Evolutionary conservation across 2,329 filamentous ascomycete species (phyloP), one percentile per base, ranked within the genome.

Genomic region (Emmonsiellopsis sp.): DNA sequence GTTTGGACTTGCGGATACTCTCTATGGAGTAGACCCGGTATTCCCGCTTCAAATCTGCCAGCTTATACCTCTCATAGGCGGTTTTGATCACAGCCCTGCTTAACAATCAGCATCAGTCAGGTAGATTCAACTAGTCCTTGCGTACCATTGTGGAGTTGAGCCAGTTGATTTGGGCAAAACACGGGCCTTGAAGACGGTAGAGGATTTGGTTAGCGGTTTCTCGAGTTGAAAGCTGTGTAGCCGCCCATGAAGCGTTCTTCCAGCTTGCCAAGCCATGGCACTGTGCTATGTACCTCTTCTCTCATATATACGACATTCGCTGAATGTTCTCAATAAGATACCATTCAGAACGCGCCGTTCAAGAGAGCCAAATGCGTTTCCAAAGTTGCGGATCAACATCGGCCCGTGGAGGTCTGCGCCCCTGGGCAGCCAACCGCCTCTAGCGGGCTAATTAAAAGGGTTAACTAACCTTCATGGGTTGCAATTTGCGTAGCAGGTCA

Each of bases 1-100:
- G 16, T 48, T 35, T 31, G 32, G 45, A 48, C 8, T 48, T 20
- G 16, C 30, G 32, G 30, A 48, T 48, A 30, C 16, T 10, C 30
- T 10, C 10, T 34, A 48, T 11, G 16, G 10, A 48, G 45, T 48
- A 34, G 16, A 9, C 16, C 26, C 1, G 45, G 45, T 48, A 48
- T 35, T 48, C 45, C 16, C 16, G 35, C 35, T 53, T 48, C 45
- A 53, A 43, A 50, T 40, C 51, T 49, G 45, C 44, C 35, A 53
- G 45, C 44, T 50, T 40, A 50, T 53, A 42, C 38, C 20, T 40
- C 44, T 40, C 38, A 53, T 41, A 53, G 26, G 51, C 51, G 1
- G 51, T 53, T 50, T 53, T 53, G 43, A 53, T 50, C 34, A 53
- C 51, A 50, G 44, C 51, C 45, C 51, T 50, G 45, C 26, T n/a